These are phyloP conservation scores for Mrakia hoshinonis DNA, from an alignment of 768 basidiomycete genomes.

Conservation along the genomic window DNA sequence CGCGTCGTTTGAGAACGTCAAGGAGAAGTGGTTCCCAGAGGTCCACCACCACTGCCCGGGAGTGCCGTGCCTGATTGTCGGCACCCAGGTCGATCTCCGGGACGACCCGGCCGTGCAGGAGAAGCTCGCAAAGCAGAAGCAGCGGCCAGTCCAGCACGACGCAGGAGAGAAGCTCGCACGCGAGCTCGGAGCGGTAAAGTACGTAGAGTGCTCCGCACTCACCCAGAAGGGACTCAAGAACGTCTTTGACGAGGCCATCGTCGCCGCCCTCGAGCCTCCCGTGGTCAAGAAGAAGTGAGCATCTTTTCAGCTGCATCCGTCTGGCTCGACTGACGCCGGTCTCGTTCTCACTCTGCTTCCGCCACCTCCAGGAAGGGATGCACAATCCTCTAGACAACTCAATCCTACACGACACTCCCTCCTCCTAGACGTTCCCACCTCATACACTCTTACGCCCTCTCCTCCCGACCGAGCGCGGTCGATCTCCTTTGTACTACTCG, in stretches of 20 bases:
- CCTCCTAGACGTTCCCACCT: no score
- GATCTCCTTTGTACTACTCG: no score
- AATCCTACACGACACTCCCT: no score
- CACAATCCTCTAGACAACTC: constrained; percentile 20
- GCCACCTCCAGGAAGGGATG: constrained; percentile 21
- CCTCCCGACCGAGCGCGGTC: no score
- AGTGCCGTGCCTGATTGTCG: constrained; percentile 97
- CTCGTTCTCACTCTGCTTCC: neutral
- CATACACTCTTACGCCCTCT: no score
- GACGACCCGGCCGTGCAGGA: constrained; percentile 88
- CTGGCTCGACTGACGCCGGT: neutral
- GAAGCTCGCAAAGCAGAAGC: constrained; percentile 93
- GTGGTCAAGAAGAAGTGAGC: constrained; percentile 65
- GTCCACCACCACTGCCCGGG: constrained; percentile 99
- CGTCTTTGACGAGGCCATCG: constrained; percentile 99
- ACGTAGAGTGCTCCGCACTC: constrained; percentile 96
- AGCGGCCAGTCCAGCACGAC: constrained; percentile 77
- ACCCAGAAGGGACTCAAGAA: constrained; percentile 99
- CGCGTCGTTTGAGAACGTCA: constrained; percentile 99
- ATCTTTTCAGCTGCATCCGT: neutral
- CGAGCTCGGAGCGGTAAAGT: constrained; percentile 96
- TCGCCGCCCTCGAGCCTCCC: constrained; percentile 95
- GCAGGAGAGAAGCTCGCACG: constrained; percentile 90
- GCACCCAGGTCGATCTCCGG: constrained; percentile 93
- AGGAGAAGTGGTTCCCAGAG: constrained; percentile 99